Conservation (phyloP, 129 eudicot species). For the Arctium lappa region DNA sequence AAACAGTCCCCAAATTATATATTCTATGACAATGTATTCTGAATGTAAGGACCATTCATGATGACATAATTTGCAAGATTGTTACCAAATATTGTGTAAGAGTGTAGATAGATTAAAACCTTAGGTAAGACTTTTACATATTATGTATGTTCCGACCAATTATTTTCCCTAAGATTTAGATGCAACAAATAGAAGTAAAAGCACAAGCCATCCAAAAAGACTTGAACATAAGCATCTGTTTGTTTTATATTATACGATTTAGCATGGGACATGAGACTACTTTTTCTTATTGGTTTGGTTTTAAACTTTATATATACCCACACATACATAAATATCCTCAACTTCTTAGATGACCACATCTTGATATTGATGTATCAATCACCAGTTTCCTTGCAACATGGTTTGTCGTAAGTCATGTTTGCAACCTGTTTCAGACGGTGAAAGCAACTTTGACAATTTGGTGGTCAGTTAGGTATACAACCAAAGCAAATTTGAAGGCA, state of each 20-base stretch:
- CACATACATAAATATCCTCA: background rate
- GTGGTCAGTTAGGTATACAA: slow-evolving; percentile 2
- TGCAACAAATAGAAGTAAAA: too few relatives aligned
- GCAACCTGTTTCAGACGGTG: background rate
- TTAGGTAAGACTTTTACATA: too few relatives aligned
- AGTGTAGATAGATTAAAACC: background rate
- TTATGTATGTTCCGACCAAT: too few relatives aligned
- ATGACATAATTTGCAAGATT: background rate
- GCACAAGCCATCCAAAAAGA: too few relatives aligned
- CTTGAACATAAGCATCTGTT: background rate
- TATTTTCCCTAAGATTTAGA: too few relatives aligned
- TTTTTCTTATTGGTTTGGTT: background rate
- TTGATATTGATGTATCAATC: background rate
- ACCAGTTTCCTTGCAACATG: background rate
- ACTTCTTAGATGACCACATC: background rate
- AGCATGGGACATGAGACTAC: background rate
- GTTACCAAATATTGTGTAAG: background rate
- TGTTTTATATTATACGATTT: too few relatives aligned
- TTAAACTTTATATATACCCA: background rate
- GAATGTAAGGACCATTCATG: background rate
- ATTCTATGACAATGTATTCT: background rate
- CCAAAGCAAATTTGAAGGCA: slow-evolving; percentile 11
- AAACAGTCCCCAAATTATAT: background rate
- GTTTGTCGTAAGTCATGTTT: background rate
- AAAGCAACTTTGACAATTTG: background rate